A percentile compares a stretch with the other conserved stretches of the same genome.
Conservation (phyloP, 2,329 filamentous ascomycete genomes). For the Laburnicola sp. region DNA sequence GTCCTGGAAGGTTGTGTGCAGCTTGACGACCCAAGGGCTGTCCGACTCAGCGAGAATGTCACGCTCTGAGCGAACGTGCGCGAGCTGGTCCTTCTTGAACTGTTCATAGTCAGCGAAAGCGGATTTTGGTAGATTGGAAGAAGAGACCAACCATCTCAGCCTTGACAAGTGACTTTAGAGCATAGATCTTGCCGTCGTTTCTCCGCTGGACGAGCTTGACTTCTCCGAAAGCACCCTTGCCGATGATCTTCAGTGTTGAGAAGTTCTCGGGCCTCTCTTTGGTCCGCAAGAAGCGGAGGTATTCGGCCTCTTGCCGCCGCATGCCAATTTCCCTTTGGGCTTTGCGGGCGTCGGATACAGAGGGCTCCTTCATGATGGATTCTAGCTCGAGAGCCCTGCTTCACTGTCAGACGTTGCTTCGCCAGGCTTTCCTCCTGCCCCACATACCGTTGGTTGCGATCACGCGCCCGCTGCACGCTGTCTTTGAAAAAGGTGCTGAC, state of each 20-base stretch:
- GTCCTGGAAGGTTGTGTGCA: conserved; percentile 98
- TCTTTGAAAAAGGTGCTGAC: conserved; percentile 92
- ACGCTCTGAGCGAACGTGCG: conserved; percentile 94
- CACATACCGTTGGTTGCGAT: conserved; percentile 86
- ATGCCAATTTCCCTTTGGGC: conserved; percentile 83
- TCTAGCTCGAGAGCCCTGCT: conserved; percentile 88
- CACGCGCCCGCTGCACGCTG: conserved; percentile 92
- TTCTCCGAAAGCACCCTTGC: conserved; percentile 97
- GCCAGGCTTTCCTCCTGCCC: background rate
- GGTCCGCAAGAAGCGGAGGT: conserved; percentile 89
- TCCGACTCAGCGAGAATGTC: conserved; percentile 99
- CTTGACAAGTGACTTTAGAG: conserved; percentile 97
- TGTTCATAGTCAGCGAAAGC: conserved; percentile 33
- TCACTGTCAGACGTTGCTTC: conserved; percentile 19
- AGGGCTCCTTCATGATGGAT: conserved; percentile 76
- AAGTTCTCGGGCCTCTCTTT: conserved; percentile 95
- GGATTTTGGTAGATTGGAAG: background rate
- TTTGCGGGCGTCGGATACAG: conserved; percentile 73
- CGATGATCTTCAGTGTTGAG: conserved; percentile 94
- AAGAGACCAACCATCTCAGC: conserved; percentile 74
- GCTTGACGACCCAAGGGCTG: conserved; percentile 98
- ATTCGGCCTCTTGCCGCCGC: conserved; percentile 86
- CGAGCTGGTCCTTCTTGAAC: conserved; percentile 98
- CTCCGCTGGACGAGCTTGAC: conserved; percentile 97
- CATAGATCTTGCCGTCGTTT: conserved; percentile 94